Evolutionary conservation across 371 early-diverging fungal species (phyloP).

Genomic region (Mucor indicus): DNA sequence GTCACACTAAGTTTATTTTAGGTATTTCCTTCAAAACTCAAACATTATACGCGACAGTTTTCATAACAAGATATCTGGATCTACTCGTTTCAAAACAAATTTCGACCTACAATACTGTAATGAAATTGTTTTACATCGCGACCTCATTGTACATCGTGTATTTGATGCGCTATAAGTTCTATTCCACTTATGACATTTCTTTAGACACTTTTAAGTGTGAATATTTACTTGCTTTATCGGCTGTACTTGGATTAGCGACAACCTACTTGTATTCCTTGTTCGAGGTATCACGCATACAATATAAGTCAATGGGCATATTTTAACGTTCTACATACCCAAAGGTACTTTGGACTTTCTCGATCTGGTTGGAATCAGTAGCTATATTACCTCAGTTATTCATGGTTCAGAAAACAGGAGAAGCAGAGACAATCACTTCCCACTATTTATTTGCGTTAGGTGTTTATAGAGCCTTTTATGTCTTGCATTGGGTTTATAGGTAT

Average conservation of each 20-base stretch:
- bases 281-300: no score
- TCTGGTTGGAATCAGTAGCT: slow-evolving; percentile 96
- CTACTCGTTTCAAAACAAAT: slow-evolving; percentile 67
- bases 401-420: slow-evolving; percentile 95
- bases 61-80: slow-evolving; percentile 95
- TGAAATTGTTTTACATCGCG: slow-evolving; percentile 95
- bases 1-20: slow-evolving; percentile 16
- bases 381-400: slow-evolving; percentile 98
- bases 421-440: slow-evolving; percentile 97
- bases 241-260: slow-evolving; percentile 68
- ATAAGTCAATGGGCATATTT: neutral
- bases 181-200: slow-evolving; percentile 88
- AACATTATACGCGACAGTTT: slow-evolving; percentile 91
- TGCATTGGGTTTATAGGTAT: slow-evolving; percentile 96
- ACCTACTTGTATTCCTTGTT: slow-evolving; percentile 67
- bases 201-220: slow-evolving; percentile 92
- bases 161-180: slow-evolving; percentile 84
- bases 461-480: slow-evolving; percentile 93
- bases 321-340: no score
- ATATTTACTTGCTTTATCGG: slow-evolving; percentile 72
- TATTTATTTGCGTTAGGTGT: slow-evolving; percentile 98
- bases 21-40: slow-evolving; percentile 99
- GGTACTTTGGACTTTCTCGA: slow-evolving; percentile 94
- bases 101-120: slow-evolving; percentile 90
- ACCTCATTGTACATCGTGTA: slow-evolving; percentile 89